These are phyloP conservation scores for Streptanthus diversifolius DNA, from an alignment of 345 rosid species.

Conservation along the genomic window DNA sequence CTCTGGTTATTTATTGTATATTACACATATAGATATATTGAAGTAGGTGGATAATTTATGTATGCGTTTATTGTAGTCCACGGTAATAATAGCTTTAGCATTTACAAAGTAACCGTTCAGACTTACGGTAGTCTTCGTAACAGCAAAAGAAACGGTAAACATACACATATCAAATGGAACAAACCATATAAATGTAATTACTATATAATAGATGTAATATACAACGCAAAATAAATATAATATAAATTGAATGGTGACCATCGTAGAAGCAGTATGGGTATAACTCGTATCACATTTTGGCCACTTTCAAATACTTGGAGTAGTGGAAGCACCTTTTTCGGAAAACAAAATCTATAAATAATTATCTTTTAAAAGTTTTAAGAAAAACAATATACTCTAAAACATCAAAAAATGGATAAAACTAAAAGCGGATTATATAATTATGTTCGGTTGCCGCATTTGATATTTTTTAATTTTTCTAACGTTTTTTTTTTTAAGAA, in stretches of 20 bases:
- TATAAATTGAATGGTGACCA: no score
- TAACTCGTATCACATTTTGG: no score
- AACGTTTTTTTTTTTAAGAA: not conserved
- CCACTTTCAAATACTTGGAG: no score
- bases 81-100: not conserved
- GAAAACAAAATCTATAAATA: no score
- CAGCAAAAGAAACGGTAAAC: not conserved
- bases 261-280: no score
- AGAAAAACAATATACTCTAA: not conserved
- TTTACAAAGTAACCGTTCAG: not conserved
- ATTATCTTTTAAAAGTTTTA: no score
- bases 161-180: not conserved
- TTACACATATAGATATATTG: not conserved
- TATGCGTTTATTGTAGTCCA: not conserved
- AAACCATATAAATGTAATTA: no score
- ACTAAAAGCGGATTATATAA: not conserved
- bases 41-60: conserved; percentile 8
- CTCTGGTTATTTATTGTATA: not conserved
- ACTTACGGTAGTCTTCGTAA: not conserved
- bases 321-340: no score
- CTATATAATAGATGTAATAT: no score
- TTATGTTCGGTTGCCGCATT: not conserved
- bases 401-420: not conserved
- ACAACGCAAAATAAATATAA: no score
- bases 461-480: not conserved